Conservation (phyloP, 2,329 filamentous ascomycete species). For the Gaeumannomyces tritici region DNA sequence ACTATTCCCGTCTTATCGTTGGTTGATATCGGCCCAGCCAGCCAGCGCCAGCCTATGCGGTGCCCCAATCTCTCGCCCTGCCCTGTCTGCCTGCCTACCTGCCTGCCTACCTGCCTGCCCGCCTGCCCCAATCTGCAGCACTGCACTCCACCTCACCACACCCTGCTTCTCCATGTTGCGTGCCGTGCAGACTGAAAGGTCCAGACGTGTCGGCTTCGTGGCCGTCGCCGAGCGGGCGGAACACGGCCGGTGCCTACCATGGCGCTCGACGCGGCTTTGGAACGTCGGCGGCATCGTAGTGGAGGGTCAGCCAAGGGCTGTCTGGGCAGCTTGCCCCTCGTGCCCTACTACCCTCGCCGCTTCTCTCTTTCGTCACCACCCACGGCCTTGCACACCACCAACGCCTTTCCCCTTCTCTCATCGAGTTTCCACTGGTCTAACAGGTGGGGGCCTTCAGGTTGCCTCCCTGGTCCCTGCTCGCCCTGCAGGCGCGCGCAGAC, state of each 20-base stretch:
- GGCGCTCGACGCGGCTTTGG: no score
- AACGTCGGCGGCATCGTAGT: no score
- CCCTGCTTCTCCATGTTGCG: neutral
- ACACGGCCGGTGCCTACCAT: neutral
- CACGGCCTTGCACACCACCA: neutral
- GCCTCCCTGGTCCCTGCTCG: slow-evolving; percentile 8
- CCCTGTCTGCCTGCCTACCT: neutral
- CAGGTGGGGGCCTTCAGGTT: slow-evolving; percentile 1
- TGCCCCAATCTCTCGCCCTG: neutral
- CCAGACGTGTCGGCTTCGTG: neutral
- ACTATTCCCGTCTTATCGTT: neutral
- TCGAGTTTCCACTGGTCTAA: neutral
- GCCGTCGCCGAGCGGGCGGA: neutral
- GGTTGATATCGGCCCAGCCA: neutral
- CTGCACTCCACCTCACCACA: neutral
- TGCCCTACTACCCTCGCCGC: neutral
- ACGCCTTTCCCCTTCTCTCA: neutral
- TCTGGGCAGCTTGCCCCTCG: neutral
- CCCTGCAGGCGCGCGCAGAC: slow-evolving; percentile 7
- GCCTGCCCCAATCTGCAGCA: neutral
- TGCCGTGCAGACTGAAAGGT: neutral
- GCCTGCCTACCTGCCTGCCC: neutral
- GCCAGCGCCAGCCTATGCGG: neutral
- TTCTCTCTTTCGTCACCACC: neutral
- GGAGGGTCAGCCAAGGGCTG: neutral